A percentile compares a stretch with the other conserved stretches of the same genome.
These are phyloP conservation scores for Blastocystis sp. DNA, from an alignment of 352 stramenopile genomes.

Conservation along the genomic window DNA sequence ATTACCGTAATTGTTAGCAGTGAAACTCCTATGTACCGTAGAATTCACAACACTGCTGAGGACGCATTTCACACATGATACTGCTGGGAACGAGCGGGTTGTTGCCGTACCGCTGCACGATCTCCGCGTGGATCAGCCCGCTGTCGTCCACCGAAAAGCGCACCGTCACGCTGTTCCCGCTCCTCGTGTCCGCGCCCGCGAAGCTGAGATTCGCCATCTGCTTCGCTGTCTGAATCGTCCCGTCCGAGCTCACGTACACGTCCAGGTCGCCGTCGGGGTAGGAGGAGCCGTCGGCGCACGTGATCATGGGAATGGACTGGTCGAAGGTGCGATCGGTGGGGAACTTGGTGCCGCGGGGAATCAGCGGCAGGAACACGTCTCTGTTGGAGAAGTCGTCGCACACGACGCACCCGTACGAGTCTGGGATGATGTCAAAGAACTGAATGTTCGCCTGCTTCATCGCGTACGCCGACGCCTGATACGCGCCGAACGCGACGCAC, in stretches of 20 bases:
- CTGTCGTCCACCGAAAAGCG: background rate
- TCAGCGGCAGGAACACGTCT: conserved; percentile 4
- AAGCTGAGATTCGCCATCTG: background rate
- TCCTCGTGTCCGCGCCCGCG: background rate
- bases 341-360: conserved; percentile 1
- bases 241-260: background rate
- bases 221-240: background rate
- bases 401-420: background rate
- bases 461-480: background rate
- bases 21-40: no score
- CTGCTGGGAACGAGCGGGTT: background rate
- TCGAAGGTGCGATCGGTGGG: background rate
- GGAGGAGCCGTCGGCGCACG: background rate
- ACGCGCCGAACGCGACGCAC: conserved; percentile 17
- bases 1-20: background rate
- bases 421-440: background rate
- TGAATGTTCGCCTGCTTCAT: background rate
- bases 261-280: background rate
- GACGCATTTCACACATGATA: background rate
- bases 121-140: conserved; percentile 15
- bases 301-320: background rate
- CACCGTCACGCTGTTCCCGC: background rate
- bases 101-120: background rate
- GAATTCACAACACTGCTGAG: no score
- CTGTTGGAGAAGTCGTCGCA: background rate